Evolutionary conservation across 371 early-diverging fungal species (phyloP).

Genomic region (Mucor lusitanicus): DNA sequence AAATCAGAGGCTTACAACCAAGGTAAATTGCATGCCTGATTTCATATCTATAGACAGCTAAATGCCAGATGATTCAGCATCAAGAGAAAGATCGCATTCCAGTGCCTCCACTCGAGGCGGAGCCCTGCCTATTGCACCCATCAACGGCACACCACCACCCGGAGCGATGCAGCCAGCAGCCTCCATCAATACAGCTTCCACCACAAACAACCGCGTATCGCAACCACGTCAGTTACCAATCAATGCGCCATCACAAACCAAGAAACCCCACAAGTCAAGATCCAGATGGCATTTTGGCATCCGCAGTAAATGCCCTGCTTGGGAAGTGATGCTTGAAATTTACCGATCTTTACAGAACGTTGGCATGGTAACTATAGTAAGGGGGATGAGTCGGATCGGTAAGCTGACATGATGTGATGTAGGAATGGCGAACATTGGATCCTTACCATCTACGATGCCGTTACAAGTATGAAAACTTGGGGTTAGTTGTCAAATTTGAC

Average conservation of each 20-base stretch:
- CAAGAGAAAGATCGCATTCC: conserved; percentile 26
- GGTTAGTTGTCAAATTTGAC: conserved; percentile 81
- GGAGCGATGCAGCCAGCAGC: conserved; percentile 39
- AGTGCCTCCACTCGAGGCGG: conserved; percentile 20
- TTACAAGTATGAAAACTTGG: conserved; percentile 58
- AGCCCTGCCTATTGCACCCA: conserved; percentile 34
- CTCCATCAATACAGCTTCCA: neutral
- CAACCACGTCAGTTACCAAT: conserved; percentile 31
- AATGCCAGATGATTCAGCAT: neutral
- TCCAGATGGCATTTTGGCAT: conserved; percentile 97
- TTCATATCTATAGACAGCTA: neutral
- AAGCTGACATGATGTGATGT: neutral
- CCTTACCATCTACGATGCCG: conserved; percentile 82
- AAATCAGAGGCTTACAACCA: conserved; percentile 36
- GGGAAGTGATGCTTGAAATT: conserved; percentile 97
- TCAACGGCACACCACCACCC: conserved; percentile 46
- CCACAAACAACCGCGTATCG: conserved; percentile 4
- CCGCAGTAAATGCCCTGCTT: conserved; percentile 86
- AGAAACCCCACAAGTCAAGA: conserved; percentile 41
- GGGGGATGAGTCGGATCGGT: neutral
- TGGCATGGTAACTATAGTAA: conserved; percentile 63
- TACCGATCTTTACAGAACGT: conserved; percentile 89
- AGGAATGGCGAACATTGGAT: conserved; percentile 90
- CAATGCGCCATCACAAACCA: conserved; percentile 15
- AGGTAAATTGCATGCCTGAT: conserved; percentile 18